Evolutionary conservation across 805 yeast genomes (phyloP).

Genomic region (Groenewaldozyma salmanticensis): DNA sequence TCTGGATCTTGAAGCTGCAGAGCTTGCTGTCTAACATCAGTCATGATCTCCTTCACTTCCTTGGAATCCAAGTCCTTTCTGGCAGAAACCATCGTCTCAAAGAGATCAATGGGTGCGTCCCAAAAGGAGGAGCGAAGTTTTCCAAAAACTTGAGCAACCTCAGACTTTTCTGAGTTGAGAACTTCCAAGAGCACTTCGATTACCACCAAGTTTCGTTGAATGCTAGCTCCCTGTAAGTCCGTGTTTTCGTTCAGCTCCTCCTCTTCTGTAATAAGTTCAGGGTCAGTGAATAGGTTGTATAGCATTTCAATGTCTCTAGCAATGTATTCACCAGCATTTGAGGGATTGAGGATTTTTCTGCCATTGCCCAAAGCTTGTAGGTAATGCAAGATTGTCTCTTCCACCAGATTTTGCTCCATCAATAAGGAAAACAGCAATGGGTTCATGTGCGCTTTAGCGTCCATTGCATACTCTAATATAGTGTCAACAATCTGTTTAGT

Average conservation of each 20-base stretch:
- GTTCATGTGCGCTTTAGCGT: conserved; percentile 45
- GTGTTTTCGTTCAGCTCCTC: conserved; percentile 8
- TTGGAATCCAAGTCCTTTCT: conserved; percentile 30
- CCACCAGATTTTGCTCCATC: conserved; percentile 43
- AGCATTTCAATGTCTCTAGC: conserved; percentile 52
- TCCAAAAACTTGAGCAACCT: conserved; percentile 47
- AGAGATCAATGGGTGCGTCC: conserved; percentile 66
- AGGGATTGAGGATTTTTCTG: conserved; percentile 33
- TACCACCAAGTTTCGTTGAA: conserved; percentile 43
- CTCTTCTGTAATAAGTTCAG: conserved; percentile 27
- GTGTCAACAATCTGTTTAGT: conserved; percentile 62
- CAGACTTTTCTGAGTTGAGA: conserved; percentile 38
- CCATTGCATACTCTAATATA: conserved; percentile 62
- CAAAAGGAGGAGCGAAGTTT: conserved; percentile 56
- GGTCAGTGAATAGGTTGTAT: conserved; percentile 37
- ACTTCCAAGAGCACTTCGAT: conserved; percentile 56
- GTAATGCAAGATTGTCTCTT: conserved; percentile 42
- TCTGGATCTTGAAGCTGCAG: conserved; percentile 12
- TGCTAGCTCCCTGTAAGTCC: conserved; percentile 6
- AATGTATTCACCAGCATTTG: conserved; percentile 37
- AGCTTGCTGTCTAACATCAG: conserved; percentile 18
- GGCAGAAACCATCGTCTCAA: conserved; percentile 49
- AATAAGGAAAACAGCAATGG: conserved; percentile 45
- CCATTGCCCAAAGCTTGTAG: conserved; percentile 37
- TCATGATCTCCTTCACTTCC: conserved; percentile 25